Percentiles rank a stretch among this genome's conserved stretches.
Conservation (phyloP, 108 stramenopile species). For the Asterionellopsis glacialis region DNA sequence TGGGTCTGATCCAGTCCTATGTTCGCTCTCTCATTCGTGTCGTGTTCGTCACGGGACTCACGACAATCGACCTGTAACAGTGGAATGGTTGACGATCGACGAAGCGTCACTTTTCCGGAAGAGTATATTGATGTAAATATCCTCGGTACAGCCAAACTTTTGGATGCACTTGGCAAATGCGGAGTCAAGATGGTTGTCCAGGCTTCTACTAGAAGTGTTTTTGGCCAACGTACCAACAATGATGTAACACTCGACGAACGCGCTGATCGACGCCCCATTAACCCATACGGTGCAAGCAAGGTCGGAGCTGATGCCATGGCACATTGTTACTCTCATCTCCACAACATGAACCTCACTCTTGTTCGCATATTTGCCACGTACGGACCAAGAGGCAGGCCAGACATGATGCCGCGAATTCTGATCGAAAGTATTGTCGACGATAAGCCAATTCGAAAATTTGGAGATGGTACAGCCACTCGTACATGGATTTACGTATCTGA, state of each 20-base stretch:
- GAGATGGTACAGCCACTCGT: slow-evolving; percentile 4
- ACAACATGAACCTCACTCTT: slow-evolving; percentile 10
- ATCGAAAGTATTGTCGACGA: slow-evolving; percentile 11
- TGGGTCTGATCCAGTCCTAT: too few species aligned
- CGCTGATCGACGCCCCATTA: slow-evolving; percentile 9
- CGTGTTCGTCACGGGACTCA: too few species aligned
- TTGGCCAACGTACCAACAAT: slow-evolving; percentile 8
- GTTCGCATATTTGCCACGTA: slow-evolving; percentile 10
- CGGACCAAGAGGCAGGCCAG: slow-evolving; percentile 5
- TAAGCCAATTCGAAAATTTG: slow-evolving; percentile 9
- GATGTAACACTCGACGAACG: not conserved
- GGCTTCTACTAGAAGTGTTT: slow-evolving; percentile 5
- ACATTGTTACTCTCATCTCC: slow-evolving; percentile 10
- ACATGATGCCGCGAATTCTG: slow-evolving; percentile 11
- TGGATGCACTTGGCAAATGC: slow-evolving; percentile 4
- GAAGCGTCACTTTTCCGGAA: slow-evolving; percentile 1
- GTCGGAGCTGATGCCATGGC: slow-evolving; percentile 14
- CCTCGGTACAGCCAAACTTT: slow-evolving; percentile 7
- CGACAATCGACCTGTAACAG: too few species aligned
- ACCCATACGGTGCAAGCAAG: slow-evolving; percentile 10
- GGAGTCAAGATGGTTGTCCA: slow-evolving; percentile 11
- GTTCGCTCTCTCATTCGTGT: too few species aligned
- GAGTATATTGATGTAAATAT: slow-evolving; percentile 12
- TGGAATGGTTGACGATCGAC: slow-evolving; percentile 12
- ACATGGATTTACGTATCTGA: slow-evolving; percentile 11